Percentiles rank a stretch among this genome's conserved stretches.
Evolutionary conservation across 176 grass and related monocot genomes (phyloP).

Genomic region (Bromus sterilis): DNA sequence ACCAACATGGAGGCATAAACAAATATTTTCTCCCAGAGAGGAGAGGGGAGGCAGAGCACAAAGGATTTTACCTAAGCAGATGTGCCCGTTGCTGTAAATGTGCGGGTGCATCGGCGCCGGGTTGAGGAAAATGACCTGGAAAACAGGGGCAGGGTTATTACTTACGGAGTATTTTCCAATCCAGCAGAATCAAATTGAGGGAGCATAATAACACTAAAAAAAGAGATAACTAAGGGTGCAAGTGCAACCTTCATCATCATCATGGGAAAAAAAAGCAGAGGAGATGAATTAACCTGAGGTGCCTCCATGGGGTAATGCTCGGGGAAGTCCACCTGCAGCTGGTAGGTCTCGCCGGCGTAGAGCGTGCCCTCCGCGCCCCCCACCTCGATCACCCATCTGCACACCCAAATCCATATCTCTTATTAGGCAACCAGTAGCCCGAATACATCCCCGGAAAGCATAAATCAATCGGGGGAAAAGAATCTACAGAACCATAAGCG

Average conservation of each 20-base stretch:
- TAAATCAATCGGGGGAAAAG: neutral
- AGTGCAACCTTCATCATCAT: neutral
- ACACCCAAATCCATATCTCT: neutral
- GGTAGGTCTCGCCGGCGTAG: constrained; percentile 71
- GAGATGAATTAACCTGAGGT: constrained; percentile 46
- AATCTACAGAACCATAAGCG: neutral
- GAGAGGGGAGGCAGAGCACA: neutral
- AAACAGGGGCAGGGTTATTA: neutral
- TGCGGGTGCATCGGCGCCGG: constrained; percentile 87
- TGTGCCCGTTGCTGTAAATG: constrained; percentile 97
- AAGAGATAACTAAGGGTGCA: neutral
- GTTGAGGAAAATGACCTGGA: constrained; percentile 88
- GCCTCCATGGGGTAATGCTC: constrained; percentile 99
- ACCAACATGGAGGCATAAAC: neutral
- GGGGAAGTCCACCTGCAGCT: constrained; percentile 88
- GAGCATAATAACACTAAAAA: neutral
- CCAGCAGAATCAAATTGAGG: neutral
- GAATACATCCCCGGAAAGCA: neutral
- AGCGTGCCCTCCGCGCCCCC: constrained; percentile 72
- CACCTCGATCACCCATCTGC: constrained; percentile 88
- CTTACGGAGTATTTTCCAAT: no score
- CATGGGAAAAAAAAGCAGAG: neutral
- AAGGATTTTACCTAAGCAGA: constrained; percentile 80
- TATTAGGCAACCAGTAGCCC: neutral
- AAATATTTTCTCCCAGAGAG: neutral